Percentiles rank a stretch among this genome's conserved stretches.
Conservation (phyloP, 2,329 filamentous ascomycete genomes). For the Xylaria sp. region DNA sequence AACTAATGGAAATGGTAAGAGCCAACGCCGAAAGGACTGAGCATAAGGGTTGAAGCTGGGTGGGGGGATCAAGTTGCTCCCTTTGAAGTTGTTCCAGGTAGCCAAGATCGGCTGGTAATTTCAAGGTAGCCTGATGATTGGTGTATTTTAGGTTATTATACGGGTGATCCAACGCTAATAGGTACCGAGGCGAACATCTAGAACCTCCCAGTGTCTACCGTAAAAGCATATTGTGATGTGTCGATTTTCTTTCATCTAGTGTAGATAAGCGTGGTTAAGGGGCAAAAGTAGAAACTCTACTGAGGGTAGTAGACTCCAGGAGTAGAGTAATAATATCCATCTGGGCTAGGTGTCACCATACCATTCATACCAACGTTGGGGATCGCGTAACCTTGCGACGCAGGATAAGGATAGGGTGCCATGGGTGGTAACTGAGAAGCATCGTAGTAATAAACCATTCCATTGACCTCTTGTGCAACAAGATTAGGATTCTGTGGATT, state of each 20-base stretch:
- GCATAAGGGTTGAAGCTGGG: slow-evolving; percentile 13
- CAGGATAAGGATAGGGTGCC: slow-evolving; percentile 58
- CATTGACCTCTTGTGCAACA: slow-evolving; percentile 88
- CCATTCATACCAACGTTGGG: slow-evolving; percentile 75
- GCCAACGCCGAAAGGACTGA: slow-evolving; percentile 33
- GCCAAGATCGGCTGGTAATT: slow-evolving; percentile 9
- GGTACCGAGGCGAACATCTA: slow-evolving; percentile 4
- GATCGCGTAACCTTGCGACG: slow-evolving; percentile 63
- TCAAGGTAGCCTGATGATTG: slow-evolving; percentile 20
- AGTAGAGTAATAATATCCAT: slow-evolving; percentile 76
- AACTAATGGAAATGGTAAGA: slow-evolving; percentile 38
- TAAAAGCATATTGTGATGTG: slow-evolving; percentile 13
- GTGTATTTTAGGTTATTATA: slow-evolving; percentile 20
- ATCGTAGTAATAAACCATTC: slow-evolving; percentile 96
- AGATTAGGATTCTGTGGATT: slow-evolving; percentile 66
- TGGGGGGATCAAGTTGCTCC: neutral
- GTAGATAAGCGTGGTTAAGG: neutral
- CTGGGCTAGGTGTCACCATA: slow-evolving; percentile 78
- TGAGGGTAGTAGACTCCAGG: slow-evolving; percentile 70
- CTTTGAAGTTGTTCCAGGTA: slow-evolving; percentile 21
- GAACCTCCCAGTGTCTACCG: slow-evolving; percentile 4
- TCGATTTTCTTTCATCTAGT: slow-evolving; percentile 8
- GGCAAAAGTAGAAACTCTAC: slow-evolving; percentile 52
- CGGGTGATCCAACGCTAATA: slow-evolving; percentile 21
- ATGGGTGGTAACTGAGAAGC: slow-evolving; percentile 74